A percentile compares a stretch with the other conserved stretches of the same genome.
phyloP scores from a whole-genome alignment of 768 basidiomycete genomes.

The Lactarius hatsudake region DNA sequence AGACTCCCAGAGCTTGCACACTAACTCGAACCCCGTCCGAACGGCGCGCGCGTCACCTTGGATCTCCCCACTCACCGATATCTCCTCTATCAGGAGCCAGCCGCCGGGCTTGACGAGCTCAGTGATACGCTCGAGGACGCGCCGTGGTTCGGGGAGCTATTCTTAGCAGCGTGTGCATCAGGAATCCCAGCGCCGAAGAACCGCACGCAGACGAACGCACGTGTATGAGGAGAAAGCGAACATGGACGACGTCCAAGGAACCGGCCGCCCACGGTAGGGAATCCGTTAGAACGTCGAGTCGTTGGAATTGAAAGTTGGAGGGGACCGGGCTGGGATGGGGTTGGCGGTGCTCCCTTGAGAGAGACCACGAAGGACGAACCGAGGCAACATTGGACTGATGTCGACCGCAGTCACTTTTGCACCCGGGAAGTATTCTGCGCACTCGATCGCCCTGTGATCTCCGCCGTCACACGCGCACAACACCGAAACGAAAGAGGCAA shows the following conservation, averaged over 20 bases:
- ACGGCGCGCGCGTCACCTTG: conserved; percentile 6
- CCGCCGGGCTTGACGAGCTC: conserved; percentile 31
- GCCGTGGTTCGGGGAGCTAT: conserved; percentile 28
- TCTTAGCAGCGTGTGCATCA: neutral
- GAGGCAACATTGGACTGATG: conserved; percentile 23
- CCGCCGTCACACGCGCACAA: neutral
- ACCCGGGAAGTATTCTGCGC: conserved; percentile 23
- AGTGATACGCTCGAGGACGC: conserved; percentile 24
- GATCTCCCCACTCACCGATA: conserved; percentile 4
- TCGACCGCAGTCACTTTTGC: conserved; percentile 29
- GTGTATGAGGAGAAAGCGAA: conserved; percentile 30
- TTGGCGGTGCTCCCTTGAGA: neutral
- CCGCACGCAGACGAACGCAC: conserved; percentile 14
- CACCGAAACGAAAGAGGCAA: neutral
- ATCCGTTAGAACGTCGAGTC: conserved; percentile 28
- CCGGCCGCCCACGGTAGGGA: conserved; percentile 25
- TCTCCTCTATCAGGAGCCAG: conserved; percentile 32
- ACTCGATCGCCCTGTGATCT: conserved; percentile 30
- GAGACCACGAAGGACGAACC: conserved; percentile 15
- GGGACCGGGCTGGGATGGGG: conserved; percentile 24
- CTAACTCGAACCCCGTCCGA: neutral
- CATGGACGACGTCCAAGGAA: conserved; percentile 31
- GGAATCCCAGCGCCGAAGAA: neutral
- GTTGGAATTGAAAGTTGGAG: conserved; percentile 28
- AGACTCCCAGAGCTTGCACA: conserved; percentile 14